Base-by-base conservation (phyloP, 106 monocot species). In the Chionographis japonica region DNA sequence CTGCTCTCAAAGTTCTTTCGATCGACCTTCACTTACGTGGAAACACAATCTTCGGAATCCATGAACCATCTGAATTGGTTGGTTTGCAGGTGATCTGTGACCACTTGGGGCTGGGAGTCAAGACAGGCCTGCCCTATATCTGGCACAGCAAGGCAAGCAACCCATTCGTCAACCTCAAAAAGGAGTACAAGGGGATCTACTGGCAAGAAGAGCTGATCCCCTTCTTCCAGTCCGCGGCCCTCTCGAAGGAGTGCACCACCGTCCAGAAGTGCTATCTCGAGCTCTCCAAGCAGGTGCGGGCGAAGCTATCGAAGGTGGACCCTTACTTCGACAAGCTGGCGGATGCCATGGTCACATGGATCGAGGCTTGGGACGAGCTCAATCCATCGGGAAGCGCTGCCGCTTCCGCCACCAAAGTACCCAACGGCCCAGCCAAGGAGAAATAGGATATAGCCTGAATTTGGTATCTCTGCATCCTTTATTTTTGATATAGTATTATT, bases 141-240 rank as follows among this genome's bases (percentile, higher is more conserved):
- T 84, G 84, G 84, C 84, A 80, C 72, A 80, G 80, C 80, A 85
- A 85, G 68, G 84, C 84, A 1, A 80, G 80, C 76, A 85, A 80
- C 63, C 80, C 84, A 9, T 85, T 85, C 38, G 77, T 77, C 20
- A 85, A 85, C 65, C 68, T 85, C 10, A 85, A 80, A 52, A 85
- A 85, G 68, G 84, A 85, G 51, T 84, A 80, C 76, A 84, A 84
- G 2, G 84, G 84, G 19, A 80, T 84, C 52, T 84, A 76, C 84
- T 84, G 84, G 84, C 84, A 84, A 55, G 84, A 84, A 67, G 80
- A 84, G 77, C 58, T 85, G n/a, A 80, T 85, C 69, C 84, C 84
- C 18, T 85, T 85, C 69, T 85, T 85, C 84, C 84, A 85, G 56
- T 13, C 72, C 4, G 56, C 58, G 0, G 53, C 60, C 15, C 69